phyloP scores from a whole-genome alignment of 208 protist species.

The Kentomonas sorsogonicus region DNA sequence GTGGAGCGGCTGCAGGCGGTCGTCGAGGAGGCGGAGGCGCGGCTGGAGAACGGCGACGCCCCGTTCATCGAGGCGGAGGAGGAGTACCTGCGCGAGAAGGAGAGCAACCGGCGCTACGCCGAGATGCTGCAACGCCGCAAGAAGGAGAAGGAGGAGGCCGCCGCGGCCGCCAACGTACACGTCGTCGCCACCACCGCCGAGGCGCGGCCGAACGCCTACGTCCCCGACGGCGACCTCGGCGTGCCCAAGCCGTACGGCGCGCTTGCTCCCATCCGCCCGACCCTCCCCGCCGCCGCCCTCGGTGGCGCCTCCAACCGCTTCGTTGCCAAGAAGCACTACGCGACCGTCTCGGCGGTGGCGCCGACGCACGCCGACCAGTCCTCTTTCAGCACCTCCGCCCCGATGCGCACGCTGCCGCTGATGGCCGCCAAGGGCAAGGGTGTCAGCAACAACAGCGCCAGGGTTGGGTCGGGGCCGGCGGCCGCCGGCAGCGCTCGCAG shows the following conservation, averaged over 20 bases:
- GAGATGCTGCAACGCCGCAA: constrained; percentile 45
- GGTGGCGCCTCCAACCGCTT: not conserved
- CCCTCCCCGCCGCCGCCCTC: not conserved
- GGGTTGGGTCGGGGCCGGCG: no score
- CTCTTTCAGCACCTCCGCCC: no score
- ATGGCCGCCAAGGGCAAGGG: no score
- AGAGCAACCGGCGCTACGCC: constrained; percentile 52
- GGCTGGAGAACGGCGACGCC: constrained; percentile 68
- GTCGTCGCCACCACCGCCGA: constrained; percentile 60
- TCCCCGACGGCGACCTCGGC: constrained; percentile 76
- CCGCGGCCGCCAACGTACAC: no score
- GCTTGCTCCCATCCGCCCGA: constrained; percentile 61
- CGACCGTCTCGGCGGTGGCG: no score
- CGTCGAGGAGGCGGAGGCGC: constrained; percentile 74
- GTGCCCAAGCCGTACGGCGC: constrained; percentile 83
- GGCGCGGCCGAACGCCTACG: constrained; percentile 85
- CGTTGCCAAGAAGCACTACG: no score
- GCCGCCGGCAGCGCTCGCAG: no score
- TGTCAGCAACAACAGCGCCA: no score
- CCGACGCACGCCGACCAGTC: no score
- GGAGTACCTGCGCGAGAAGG: constrained; percentile 62
- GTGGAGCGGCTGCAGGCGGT: constrained; percentile 70
- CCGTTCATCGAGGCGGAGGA: constrained; percentile 77
- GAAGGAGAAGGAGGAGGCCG: constrained; percentile 26
- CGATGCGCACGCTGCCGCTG: no score